phyloP scores from a whole-genome alignment of 192 early-diverging fungal species.

The Entomortierella chlamydospora region DNA sequence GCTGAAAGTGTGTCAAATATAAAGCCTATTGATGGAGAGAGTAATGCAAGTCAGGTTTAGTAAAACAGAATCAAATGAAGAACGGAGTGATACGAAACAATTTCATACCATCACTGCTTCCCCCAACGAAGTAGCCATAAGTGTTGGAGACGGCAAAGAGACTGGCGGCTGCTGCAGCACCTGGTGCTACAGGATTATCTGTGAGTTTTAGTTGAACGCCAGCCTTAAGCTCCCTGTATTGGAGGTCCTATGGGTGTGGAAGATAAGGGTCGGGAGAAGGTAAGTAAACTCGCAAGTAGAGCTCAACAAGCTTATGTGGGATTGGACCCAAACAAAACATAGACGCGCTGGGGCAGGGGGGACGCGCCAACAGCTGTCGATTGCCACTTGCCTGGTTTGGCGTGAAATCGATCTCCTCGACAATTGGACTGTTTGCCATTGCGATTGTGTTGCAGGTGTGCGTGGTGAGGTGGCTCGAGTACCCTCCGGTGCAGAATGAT shows the following conservation, averaged over 20 bases:
- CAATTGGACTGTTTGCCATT: constrained; percentile 13
- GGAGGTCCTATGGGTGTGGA: constrained; percentile 18
- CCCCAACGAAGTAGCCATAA: constrained; percentile 79
- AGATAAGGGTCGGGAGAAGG: background rate
- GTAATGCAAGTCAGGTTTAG: background rate
- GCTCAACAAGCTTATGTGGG: background rate
- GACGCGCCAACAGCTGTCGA: background rate
- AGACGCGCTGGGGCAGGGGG: background rate
- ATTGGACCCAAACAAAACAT: background rate
- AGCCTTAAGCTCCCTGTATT: constrained; percentile 23
- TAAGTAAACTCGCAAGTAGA: background rate
- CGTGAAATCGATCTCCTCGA: constrained; percentile 14
- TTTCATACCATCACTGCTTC: constrained; percentile 62
- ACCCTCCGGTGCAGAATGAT: background rate
- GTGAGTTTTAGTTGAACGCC: constrained; percentile 16
- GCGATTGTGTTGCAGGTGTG: background rate
- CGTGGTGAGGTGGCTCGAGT: background rate
- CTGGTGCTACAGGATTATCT: constrained; percentile 19
- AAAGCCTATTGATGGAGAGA: constrained; percentile 40
- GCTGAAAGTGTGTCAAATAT: constrained; percentile 39
- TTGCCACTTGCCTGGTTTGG: background rate
- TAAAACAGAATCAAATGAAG: background rate
- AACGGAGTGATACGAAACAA: background rate
- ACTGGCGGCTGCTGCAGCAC: constrained; percentile 60
- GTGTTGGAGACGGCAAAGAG: constrained; percentile 71